Percentiles rank a stretch among this genome's conserved stretches.
Conservation (phyloP, 2,329 filamentous ascomycete genomes). For the Colletotrichum theobromicola region DNA sequence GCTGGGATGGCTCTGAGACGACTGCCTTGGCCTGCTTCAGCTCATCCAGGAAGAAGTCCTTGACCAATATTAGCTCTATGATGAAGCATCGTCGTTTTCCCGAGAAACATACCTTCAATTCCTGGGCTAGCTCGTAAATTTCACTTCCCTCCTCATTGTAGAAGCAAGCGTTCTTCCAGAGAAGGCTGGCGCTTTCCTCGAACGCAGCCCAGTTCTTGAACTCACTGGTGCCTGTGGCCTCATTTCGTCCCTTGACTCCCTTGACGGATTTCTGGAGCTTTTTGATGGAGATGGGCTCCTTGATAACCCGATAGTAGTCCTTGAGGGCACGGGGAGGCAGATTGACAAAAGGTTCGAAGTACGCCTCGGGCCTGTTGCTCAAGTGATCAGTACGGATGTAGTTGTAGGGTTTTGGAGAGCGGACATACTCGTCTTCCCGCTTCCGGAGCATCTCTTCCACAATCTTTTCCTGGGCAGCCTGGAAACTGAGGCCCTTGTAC, state of each 20-base stretch:
- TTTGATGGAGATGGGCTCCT: conserved; percentile 79
- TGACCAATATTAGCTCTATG: conserved; percentile 16
- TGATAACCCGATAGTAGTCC: conserved; percentile 88
- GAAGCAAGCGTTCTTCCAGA: conserved; percentile 87
- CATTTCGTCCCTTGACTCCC: conserved; percentile 72
- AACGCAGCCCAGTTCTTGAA: conserved; percentile 86
- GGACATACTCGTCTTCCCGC: conserved; percentile 66
- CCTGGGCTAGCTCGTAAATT: conserved; percentile 76
- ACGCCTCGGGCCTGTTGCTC: conserved; percentile 69
- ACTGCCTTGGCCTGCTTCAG: conserved; percentile 74
- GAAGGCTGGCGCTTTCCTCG: conserved; percentile 77
- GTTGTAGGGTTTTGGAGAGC: neutral
- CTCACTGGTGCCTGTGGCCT: conserved; percentile 66
- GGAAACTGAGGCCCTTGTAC: conserved; percentile 78
- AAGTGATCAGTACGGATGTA: neutral
- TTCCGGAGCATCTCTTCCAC: conserved; percentile 76
- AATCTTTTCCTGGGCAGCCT: conserved; percentile 86
- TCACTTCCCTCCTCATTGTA: conserved; percentile 94
- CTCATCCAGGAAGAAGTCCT: conserved; percentile 73
- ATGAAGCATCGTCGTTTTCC: too few relatives aligned
- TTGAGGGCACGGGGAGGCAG: conserved; percentile 77
- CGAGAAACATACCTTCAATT: conserved; percentile 69
- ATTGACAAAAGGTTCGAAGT: conserved; percentile 77
- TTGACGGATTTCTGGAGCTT: conserved; percentile 79
- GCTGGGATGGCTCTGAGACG: conserved; percentile 74